Evolutionary conservation across 257 asterid genomes (phyloP).

Genomic region (Ilex aquifolium): DNA sequence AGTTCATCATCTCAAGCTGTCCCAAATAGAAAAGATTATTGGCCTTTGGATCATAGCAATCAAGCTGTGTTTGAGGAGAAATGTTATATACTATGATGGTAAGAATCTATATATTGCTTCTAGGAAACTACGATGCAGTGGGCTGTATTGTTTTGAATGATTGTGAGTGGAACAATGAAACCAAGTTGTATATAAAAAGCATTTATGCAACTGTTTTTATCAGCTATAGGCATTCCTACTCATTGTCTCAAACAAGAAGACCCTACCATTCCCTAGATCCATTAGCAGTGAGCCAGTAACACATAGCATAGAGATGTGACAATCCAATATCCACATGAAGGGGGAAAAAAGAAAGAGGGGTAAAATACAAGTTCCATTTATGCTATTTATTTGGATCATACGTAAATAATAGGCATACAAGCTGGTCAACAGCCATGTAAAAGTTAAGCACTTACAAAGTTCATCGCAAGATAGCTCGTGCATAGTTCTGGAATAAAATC

Average conservation of each 20-base stretch:
- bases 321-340: no score
- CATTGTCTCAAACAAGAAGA: no score
- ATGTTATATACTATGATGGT: neutral
- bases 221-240: no score
- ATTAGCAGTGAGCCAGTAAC: no score
- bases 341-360: no score
- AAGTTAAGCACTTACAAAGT: conserved; percentile 60
- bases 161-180: no score
- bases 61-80: neutral
- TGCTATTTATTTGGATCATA: neutral
- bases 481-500: conserved; percentile 48
- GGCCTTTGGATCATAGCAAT: neutral
- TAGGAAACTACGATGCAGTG: neutral
- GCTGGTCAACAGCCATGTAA: neutral
- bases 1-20: neutral
- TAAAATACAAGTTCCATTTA: no score
- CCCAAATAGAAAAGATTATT: no score
- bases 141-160: neutral
- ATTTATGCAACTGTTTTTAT: no score
- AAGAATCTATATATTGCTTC: neutral
- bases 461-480: conserved; percentile 62
- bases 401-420: neutral
- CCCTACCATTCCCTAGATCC: no score
- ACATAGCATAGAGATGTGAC: no score
- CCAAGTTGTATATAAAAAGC: no score